These are phyloP conservation scores for Ustilago nuda DNA, from an alignment of 1,284 basidiomycete genomes.

Conservation along the genomic window DNA sequence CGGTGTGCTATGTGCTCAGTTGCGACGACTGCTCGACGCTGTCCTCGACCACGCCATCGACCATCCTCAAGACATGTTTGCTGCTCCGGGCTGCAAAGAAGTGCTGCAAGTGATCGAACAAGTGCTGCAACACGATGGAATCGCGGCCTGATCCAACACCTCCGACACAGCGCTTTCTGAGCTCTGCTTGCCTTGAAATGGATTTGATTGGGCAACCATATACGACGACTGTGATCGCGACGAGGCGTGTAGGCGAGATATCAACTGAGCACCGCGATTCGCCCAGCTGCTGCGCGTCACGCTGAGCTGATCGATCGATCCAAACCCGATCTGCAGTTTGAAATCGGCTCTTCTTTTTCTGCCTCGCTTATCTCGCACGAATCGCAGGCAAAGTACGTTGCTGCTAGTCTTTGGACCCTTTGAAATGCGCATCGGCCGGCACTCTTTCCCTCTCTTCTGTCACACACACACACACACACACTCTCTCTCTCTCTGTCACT, in stretches of 20 bases:
- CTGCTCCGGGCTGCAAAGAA: slow-evolving; percentile 36
- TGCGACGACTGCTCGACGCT: slow-evolving; percentile 72
- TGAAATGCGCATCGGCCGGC: not conserved
- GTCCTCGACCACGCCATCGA: slow-evolving; percentile 42
- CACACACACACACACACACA: slow-evolving; percentile 10
- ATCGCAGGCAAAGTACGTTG: slow-evolving; percentile 9
- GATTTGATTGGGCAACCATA: not conserved
- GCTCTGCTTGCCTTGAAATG: not conserved
- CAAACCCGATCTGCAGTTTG: not conserved
- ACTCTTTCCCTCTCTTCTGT: not conserved
- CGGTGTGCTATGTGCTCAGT: slow-evolving; percentile 86
- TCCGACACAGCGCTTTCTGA: too few relatives aligned
- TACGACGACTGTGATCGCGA: not conserved
- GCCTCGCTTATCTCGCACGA: slow-evolving; percentile 3
- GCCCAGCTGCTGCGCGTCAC: not conserved
- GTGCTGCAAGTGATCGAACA: slow-evolving; percentile 34
- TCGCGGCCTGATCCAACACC: slow-evolving; percentile 10
- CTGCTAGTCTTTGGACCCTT: not conserved
- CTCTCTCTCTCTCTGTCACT: not conserved
- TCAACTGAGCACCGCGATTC: not conserved
- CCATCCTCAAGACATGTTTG: slow-evolving; percentile 36
- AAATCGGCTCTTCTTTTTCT: not conserved
- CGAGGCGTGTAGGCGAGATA: not conserved
- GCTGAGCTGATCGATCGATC: not conserved
- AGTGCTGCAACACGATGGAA: slow-evolving; percentile 39